These are phyloP conservation scores for Spinacia oleracea DNA, from an alignment of 179 eudicot genomes.

Conservation along the genomic window DNA sequence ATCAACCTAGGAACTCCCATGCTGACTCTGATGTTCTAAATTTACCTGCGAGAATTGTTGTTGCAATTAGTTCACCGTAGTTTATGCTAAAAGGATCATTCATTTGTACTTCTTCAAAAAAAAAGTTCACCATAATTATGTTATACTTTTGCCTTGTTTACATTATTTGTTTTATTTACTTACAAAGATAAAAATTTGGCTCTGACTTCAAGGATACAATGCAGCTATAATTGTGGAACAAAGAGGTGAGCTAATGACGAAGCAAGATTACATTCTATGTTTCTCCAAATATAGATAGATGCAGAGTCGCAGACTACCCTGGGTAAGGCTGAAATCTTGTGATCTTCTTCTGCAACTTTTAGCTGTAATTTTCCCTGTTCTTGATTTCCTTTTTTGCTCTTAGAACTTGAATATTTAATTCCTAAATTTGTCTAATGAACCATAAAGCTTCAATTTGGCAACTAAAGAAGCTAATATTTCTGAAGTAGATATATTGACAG, in stretches of 20 bases:
- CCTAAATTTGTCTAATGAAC: background rate
- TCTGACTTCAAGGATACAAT: conserved; percentile 3
- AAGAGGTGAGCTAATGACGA: background rate
- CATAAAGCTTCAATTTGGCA: background rate
- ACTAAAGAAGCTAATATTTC: conserved; percentile 16
- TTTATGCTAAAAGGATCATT: background rate
- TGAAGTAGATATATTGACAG: conserved; percentile 21
- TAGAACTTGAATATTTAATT: background rate
- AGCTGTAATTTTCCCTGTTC: conserved; percentile 11
- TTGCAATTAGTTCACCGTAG: background rate
- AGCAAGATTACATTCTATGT: background rate
- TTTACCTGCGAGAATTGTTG: conserved; percentile 20
- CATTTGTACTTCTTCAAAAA: background rate
- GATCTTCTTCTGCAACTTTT: conserved; percentile 14
- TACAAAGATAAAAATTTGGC: background rate
- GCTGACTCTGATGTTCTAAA: background rate
- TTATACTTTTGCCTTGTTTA: too few relatives aligned
- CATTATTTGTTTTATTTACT: background rate
- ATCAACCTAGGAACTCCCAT: conserved; percentile 37
- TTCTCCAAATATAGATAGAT: background rate
- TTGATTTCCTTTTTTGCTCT: background rate
- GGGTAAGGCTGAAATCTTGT: conserved; percentile 15
- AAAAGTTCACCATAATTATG: background rate
- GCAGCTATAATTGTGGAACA: conserved; percentile 15
- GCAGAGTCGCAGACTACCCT: background rate